Base-by-base conservation (phyloP, 805 yeast genomes). In the Yamadazyma ubonensis region DNA sequence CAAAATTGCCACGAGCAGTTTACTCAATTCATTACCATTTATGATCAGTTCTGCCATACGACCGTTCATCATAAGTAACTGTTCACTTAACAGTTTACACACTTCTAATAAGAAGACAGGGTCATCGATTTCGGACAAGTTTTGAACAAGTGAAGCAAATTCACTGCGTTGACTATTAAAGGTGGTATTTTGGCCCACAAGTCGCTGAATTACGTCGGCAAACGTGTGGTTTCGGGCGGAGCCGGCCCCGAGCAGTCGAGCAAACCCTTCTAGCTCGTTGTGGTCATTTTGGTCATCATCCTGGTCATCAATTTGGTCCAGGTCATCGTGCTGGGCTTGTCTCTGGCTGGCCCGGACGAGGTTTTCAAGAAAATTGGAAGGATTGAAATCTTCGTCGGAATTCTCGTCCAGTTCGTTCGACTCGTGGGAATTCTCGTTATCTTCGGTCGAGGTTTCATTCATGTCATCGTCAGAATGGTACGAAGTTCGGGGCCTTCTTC, bases 1-100 rank as follows among this genome's bases (percentile, higher is more conserved):
- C 55, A 91, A 62, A 6, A 88, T 71, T 2, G 60, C 58, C 0
- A 84, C 76, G 31, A 90, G 59, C 11, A 74, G 73, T 21, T 65
- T 67, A 0, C 85, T 65, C 17, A 88, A 55, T 37, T 66, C 70
- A 35, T 69, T 73, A 0, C 82, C 68, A 0, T 96, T 88, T 6
- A 90, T 64, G 2, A 69, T 58, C 20, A 88, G 61, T 42, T 83
- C 90, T 0, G 83, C 80, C 3, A 78, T 59, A 14, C 79, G 52
- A 4, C 74, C 77, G 42, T 81, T 80, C 78, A 81, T 77, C 89
- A 85, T 81, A 38, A 86, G 63, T 7, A 86, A 53, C 35, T 76
- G 61, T 46, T 79, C 86, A 18, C 83, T 75, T 15, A 86, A 57
- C 52, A 83, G 86, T 46, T 75, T 80, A 37, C 85, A 59, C 2